phyloP scores from a whole-genome alignment of 768 basidiomycete genomes.

The Peribolospora kevripleyi region DNA sequence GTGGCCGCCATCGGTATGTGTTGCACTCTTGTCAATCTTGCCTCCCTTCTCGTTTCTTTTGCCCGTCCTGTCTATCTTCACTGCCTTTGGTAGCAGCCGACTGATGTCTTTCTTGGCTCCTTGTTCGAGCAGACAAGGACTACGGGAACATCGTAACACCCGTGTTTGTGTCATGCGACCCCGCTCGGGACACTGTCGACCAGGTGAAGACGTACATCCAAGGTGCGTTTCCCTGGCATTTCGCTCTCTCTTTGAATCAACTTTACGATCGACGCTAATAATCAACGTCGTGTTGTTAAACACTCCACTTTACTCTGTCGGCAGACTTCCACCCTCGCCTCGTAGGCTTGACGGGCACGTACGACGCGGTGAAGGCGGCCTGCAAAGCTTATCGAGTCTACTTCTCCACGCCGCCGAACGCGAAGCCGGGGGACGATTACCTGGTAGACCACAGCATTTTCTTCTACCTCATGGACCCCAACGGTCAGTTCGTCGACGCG shows the following conservation, averaged over 20 bases:
- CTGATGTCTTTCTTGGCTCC: background rate
- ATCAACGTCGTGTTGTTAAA: background rate
- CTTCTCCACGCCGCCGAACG: conserved; percentile 71
- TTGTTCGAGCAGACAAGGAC: conserved; percentile 36
- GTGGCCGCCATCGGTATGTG: conserved; percentile 45
- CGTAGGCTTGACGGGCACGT: conserved; percentile 69
- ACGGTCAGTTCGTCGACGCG: conserved; percentile 82
- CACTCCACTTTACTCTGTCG: conserved; percentile 12
- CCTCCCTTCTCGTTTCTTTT: background rate
- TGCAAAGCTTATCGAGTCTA: conserved; percentile 96
- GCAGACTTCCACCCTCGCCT: conserved; percentile 78
- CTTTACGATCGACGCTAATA: background rate
- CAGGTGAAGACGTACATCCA: conserved; percentile 25
- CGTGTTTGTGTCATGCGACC: conserved; percentile 89
- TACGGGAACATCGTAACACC: conserved; percentile 49
- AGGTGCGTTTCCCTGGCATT: conserved; percentile 11
- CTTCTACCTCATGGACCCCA: conserved; percentile 93
- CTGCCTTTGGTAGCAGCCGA: background rate
- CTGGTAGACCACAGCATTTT: conserved; percentile 46
- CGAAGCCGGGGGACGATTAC: conserved; percentile 62
- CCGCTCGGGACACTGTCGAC: conserved; percentile 52
- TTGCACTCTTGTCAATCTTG: background rate
- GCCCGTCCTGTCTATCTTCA: background rate
- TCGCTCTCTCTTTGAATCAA: background rate
- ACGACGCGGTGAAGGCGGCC: conserved; percentile 52